phyloP scores from a whole-genome alignment of 2,329 filamentous ascomycete genomes.

The Fusarium sp. region DNA sequence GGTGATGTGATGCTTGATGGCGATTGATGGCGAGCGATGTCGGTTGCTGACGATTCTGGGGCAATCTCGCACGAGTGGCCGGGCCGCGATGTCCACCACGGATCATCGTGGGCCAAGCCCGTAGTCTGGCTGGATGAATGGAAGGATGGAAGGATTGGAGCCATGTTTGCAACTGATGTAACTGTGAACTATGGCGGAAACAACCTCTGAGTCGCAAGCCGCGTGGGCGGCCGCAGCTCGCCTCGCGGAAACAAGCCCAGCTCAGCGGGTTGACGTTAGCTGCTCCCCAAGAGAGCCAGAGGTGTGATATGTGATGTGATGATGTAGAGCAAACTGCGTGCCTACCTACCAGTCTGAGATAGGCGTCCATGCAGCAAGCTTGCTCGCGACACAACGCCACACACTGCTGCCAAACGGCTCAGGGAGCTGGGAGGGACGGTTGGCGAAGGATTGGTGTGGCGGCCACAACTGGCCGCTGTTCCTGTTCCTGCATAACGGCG shows the following conservation, averaged over 20 bases:
- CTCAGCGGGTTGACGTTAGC: neutral
- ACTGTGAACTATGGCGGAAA: constrained; percentile 1
- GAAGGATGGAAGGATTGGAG: constrained; percentile 9
- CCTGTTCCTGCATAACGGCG: constrained; percentile 47
- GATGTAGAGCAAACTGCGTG: constrained; percentile 8
- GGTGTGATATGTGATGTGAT: constrained; percentile 19
- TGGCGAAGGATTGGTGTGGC: constrained; percentile 29
- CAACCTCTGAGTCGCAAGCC: neutral
- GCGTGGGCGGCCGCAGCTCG: neutral
- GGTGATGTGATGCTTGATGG: constrained; percentile 33
- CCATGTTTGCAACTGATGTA: constrained; percentile 6
- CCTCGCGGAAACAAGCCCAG: constrained; percentile 2
- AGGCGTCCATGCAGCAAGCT: constrained; percentile 17
- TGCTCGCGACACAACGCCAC: constrained; percentile 16
- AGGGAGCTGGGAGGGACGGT: neutral
- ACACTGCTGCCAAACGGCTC: constrained; percentile 17
- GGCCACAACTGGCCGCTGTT: constrained; percentile 40
- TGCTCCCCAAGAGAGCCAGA: neutral
- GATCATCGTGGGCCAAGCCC: constrained; percentile 20
- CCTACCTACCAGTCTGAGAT: constrained; percentile 20
- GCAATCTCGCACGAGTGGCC: constrained; percentile 25
- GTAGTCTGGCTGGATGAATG: constrained; percentile 10
- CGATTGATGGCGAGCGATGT: constrained; percentile 13
- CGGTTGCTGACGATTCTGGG: constrained; percentile 26
- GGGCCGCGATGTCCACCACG: constrained; percentile 5